Evolutionary conservation across 192 early-diverging fungal genomes (phyloP), one percentile per base, ranked within the genome.

Genomic region (Linnemannia exigua): DNA sequence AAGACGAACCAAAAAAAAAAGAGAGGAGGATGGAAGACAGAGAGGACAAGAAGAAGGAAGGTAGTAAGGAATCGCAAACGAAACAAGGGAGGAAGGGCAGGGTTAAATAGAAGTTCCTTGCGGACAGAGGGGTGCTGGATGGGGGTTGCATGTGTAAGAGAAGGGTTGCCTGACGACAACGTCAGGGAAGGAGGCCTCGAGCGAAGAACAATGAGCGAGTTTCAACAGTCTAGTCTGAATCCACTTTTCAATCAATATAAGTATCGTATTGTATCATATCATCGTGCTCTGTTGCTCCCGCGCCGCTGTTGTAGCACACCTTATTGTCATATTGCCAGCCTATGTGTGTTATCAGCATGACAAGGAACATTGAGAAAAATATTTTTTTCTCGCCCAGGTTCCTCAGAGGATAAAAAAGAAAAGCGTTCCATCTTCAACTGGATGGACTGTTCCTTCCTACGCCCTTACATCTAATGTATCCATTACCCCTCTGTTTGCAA

Each of bases 381-480:
- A 63, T 63, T 63, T 63, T 63, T 63, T 63, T 63, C 58, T 61
- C 28, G 14, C 12, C 58, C 12, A 63, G 58, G 58, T 63, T 63
- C 58, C 28, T 63, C 1, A 44, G 5, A 44, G 9, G 41, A 44
- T n/a, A n/a, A 22, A 63, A 63, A 31, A n/a, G n/a, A 61, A 61
- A 61, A 61, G 0, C 58, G 28, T 63, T 63, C 58, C 58, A 63
- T 63, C 31, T 31, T 31, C 28, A 63, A 63, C 58, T 31, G 25
- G 41, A 44, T 6, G 9, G 41, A 63, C 0, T 63, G 58, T 63
- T 63, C 58, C 28, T 61, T 61, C 58, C 28, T 25, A 61, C 58
- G n/a, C n/a, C n/a, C n/a, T n/a, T n/a, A n/a, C n/a, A n/a, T n/a
- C n/a, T n/a, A n/a, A n/a, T n/a, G n/a, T n/a, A n/a, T n/a, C n/a